Base-by-base conservation (phyloP, 164 flowering plant species). In the Piper betle region DNA sequence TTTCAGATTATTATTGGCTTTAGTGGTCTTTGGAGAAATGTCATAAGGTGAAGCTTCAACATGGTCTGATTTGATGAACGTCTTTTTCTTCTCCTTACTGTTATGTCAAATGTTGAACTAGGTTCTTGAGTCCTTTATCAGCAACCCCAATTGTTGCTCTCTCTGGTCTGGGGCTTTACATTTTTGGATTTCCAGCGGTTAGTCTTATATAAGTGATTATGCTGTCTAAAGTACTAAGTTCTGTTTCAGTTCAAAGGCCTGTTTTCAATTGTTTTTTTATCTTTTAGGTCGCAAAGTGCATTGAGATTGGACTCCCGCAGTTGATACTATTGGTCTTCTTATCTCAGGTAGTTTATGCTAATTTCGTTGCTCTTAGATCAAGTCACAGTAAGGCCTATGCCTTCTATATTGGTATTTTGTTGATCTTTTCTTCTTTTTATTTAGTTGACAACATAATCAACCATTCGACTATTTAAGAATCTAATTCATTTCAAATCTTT, bases 1-100 rank as follows among this genome's bases (percentile, higher is more conserved):
- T 82, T 94, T 77, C 99, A 91, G 76, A 94, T 94, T 62, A 81
- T 94, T 61, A 71, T 94, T 15, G 99, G 99, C 11, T 91, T 94
- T 77, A 94, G 97, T 77, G 99, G 99, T 33, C 96, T 94, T 52
- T 94, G 97, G 99, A 90, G 96, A 53, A 88, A 84, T 72, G 86
- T 91, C 65, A 73, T 91, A 57, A 87, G 97, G 99, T 93, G 46
- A 46, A 46, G 50, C 15, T 9, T 46, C 15, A 10, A 15, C 50
- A 10, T 46, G 15, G 9, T 2, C 50, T 46, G 15, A 10, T 2
- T 46, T 15, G 50, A 8, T 46, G 3, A 2, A 15, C 15, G 50
- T 1, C 12, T 2, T 5, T 42, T 11, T 46, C 15, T 46, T 46
- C 3, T 6, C 6, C 10, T 10, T 46, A 5, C 3, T 10, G 10